These are phyloP conservation scores for Fusarium ambrosium DNA, from an alignment of 2,329 filamentous ascomycete species.

Conservation along the genomic window DNA sequence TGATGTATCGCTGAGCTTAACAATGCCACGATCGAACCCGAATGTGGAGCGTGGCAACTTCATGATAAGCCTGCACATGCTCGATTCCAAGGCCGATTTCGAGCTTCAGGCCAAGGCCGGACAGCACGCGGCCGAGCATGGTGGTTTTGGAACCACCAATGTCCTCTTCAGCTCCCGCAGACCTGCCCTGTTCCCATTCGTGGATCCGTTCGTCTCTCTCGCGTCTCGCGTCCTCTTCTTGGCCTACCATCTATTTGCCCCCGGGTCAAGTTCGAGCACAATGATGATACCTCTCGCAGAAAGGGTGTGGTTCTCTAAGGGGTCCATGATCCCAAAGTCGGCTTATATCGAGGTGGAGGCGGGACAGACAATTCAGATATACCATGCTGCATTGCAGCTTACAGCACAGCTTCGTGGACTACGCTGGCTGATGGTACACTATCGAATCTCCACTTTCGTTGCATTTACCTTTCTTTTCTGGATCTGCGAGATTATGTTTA, in stretches of 20 bases:
- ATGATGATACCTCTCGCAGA: constrained; percentile 82
- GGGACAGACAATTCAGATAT: constrained; percentile 80
- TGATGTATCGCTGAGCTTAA: constrained; percentile 82
- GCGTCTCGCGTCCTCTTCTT: constrained; percentile 73
- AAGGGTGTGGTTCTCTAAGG: constrained; percentile 70
- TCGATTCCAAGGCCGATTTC: constrained; percentile 58
- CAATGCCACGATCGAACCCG: constrained; percentile 80
- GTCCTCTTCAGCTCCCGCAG: constrained; percentile 76
- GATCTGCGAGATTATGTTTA: constrained; percentile 77
- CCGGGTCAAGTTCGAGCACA: constrained; percentile 72
- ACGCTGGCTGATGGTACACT: constrained; percentile 88
- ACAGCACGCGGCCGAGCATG: constrained; percentile 48
- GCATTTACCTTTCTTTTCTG: constrained; percentile 82
- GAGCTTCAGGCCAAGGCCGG: constrained; percentile 46
- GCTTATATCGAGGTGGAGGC: constrained; percentile 77
- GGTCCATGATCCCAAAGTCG: constrained; percentile 58
- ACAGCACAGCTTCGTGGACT: constrained; percentile 82
- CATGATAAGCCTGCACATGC: constrained; percentile 86
- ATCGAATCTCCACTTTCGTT: constrained; percentile 77
- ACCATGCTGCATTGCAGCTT: constrained; percentile 76
- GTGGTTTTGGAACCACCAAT: constrained; percentile 52
- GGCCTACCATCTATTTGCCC: constrained; percentile 77
- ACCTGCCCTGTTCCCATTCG: constrained; percentile 84
- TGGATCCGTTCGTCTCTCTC: constrained; percentile 75
- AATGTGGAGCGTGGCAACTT: constrained; percentile 91